Evolutionary conservation across 768 basidiomycete genomes (phyloP).

Genomic region (Agaricus sinodeliciosus): DNA sequence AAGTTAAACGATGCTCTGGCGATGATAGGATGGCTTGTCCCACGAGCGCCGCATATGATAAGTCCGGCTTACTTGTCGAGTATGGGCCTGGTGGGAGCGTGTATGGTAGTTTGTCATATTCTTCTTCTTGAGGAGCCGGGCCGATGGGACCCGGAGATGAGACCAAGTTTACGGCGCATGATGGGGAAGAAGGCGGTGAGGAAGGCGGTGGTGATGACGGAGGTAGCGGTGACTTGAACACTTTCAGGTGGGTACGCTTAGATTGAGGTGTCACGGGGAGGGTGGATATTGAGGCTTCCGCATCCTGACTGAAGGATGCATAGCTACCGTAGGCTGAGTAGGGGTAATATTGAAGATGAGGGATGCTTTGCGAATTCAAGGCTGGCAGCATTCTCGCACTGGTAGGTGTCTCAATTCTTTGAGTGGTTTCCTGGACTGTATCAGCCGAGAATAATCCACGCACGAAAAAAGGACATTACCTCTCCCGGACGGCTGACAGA

Average conservation of each 20-base stretch:
- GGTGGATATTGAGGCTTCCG: constrained; percentile 27
- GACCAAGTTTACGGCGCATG: constrained; percentile 61
- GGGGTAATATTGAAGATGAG: constrained; percentile 33
- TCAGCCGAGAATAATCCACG: constrained; percentile 14
- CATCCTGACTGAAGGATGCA: constrained; percentile 21
- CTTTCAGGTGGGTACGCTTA: constrained; percentile 28
- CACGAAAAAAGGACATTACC: constrained; percentile 18
- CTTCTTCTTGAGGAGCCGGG: constrained; percentile 54
- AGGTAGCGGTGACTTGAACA: constrained; percentile 41
- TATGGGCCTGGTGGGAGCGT: constrained; percentile 82
- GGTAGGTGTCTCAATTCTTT: constrained; percentile 40
- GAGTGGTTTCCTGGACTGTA: constrained; percentile 21
- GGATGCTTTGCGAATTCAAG: constrained; percentile 22
- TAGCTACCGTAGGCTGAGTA: constrained; percentile 33
- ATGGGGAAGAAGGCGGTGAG: constrained; percentile 30
- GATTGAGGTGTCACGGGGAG: constrained; percentile 45
- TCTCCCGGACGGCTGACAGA: constrained; percentile 21
- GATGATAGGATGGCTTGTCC: constrained; percentile 92
- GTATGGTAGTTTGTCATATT: constrained; percentile 64
- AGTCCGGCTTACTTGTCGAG: constrained; percentile 70
- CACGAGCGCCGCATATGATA: constrained; percentile 92
- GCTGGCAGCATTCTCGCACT: constrained; percentile 28
- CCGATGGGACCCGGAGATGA: constrained; percentile 82
- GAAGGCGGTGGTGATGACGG: constrained; percentile 63
- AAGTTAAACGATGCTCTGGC: constrained; percentile 73